phyloP scores from a whole-genome alignment of 2,329 filamentous ascomycete species.

The Ascosphaera acerosa region DNA sequence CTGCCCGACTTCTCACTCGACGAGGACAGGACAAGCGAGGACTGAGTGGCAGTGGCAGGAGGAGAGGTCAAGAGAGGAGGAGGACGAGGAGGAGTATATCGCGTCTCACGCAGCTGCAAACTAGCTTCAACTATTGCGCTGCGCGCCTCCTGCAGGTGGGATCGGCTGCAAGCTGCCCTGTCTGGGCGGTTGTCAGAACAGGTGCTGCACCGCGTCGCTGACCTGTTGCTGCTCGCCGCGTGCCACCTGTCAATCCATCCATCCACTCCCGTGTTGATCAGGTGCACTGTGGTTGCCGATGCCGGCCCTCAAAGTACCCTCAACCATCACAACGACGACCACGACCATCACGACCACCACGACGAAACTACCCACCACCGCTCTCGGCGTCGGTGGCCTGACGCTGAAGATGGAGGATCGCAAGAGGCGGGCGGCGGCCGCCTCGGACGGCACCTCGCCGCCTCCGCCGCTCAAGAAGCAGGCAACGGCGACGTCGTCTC shows the following conservation, averaged over 20 bases:
- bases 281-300: too few species aligned
- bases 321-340: too few species aligned
- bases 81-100: too few species aligned
- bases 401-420: slow-evolving; percentile 95
- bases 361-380: too few species aligned
- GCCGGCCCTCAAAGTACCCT: slow-evolving; percentile 55
- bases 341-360: too few species aligned
- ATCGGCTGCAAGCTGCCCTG: slow-evolving; percentile 2
- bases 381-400: slow-evolving; percentile 53
- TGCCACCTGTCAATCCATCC: too few species aligned
- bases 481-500: slow-evolving; percentile 39
- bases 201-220: neutral
- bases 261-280: too few species aligned
- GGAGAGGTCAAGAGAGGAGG: too few species aligned
- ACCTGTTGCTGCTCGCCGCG: slow-evolving; percentile 1
- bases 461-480: slow-evolving; percentile 87
- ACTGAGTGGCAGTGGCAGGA: too few species aligned
- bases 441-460: slow-evolving; percentile 59
- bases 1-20: too few species aligned
- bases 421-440: slow-evolving; percentile 72
- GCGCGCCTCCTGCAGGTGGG: slow-evolving; percentile 1
- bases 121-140: neutral
- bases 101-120: too few species aligned
- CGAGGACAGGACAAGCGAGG: too few species aligned
- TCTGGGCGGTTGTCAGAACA: neutral